Conservation (phyloP, 148 eudicot genomes). For the Rhododendron williamsianum region DNA sequence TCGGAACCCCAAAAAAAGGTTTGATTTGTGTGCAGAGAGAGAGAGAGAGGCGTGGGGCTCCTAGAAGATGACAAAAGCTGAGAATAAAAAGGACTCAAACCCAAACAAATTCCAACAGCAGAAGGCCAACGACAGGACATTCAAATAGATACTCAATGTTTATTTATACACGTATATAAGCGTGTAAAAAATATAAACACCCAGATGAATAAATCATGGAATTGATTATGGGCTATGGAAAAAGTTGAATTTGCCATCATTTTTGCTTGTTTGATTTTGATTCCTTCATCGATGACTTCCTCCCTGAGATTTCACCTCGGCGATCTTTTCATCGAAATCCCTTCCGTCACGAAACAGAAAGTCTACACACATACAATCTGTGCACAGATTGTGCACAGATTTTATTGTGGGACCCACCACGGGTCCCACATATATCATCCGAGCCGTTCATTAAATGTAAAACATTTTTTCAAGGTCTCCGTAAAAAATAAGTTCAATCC, state of each 20-base stretch:
- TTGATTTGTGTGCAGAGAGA: background rate
- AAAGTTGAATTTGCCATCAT: background rate
- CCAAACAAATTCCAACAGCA: slow-evolving; percentile 2
- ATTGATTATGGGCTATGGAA: background rate
- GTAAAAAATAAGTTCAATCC: no score
- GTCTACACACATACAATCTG: no score
- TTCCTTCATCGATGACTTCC: background rate
- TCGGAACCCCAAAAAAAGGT: background rate
- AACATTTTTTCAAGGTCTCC: no score
- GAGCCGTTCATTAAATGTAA: no score
- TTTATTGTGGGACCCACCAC: no score
- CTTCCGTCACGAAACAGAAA: background rate
- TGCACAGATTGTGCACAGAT: no score
- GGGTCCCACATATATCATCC: no score
- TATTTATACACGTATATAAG: background rate
- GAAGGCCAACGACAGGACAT: background rate
- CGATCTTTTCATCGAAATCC: background rate
- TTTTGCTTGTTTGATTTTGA: background rate
- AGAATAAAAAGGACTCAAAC: background rate
- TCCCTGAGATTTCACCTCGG: background rate
- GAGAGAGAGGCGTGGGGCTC: background rate
- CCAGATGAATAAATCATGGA: background rate
- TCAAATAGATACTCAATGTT: background rate
- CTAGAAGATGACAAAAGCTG: background rate
- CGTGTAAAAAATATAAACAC: background rate